Evolutionary conservation across 2,329 filamentous ascomycete species (phyloP).

Genomic region (Cytospora chrysosperma): DNA sequence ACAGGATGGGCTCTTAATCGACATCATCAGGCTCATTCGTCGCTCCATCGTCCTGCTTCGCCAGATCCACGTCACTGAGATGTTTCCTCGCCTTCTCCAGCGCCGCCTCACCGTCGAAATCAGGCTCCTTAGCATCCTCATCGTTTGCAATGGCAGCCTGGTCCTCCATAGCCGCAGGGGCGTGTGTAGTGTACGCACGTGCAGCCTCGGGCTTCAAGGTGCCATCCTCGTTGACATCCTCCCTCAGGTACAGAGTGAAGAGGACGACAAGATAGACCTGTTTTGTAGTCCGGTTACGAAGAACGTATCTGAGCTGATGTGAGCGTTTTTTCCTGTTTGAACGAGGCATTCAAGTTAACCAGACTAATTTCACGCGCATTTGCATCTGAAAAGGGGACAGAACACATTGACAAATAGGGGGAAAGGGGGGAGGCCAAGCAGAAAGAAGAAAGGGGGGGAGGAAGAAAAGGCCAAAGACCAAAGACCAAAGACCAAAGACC

Average conservation of each 20-base stretch:
- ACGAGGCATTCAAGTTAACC: slow-evolving; percentile 22
- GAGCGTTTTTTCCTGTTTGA: slow-evolving; percentile 55
- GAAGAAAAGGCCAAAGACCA: slow-evolving; percentile 15
- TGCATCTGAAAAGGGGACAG: slow-evolving; percentile 5
- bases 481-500: too few species aligned
- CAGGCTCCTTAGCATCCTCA: slow-evolving; percentile 23
- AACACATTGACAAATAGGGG: slow-evolving; percentile 3
- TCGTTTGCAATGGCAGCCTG: slow-evolving; percentile 29
- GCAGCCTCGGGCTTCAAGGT: slow-evolving; percentile 47
- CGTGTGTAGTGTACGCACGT: slow-evolving; percentile 27
- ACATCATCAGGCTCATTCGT: slow-evolving; percentile 24
- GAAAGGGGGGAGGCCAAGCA: too few species aligned
- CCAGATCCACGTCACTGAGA: slow-evolving; percentile 31
- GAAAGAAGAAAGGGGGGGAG: slow-evolving; percentile 13
- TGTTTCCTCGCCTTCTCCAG: slow-evolving; percentile 42
- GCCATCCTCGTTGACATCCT: slow-evolving; percentile 61
- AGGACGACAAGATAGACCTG: slow-evolving; percentile 78
- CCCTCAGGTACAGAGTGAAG: slow-evolving; percentile 73
- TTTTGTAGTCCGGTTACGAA: slow-evolving; percentile 75
- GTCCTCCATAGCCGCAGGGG: slow-evolving; percentile 33
- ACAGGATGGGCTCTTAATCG: slow-evolving; percentile 19
- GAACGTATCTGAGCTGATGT: slow-evolving; percentile 85
- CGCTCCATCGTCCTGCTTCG: slow-evolving; percentile 26
- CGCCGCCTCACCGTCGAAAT: slow-evolving; percentile 36
- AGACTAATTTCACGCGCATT: slow-evolving; percentile 28